Evolutionary conservation across 352 stramenopile genomes (phyloP).

Genomic region (Globisporangium spinosum): DNA sequence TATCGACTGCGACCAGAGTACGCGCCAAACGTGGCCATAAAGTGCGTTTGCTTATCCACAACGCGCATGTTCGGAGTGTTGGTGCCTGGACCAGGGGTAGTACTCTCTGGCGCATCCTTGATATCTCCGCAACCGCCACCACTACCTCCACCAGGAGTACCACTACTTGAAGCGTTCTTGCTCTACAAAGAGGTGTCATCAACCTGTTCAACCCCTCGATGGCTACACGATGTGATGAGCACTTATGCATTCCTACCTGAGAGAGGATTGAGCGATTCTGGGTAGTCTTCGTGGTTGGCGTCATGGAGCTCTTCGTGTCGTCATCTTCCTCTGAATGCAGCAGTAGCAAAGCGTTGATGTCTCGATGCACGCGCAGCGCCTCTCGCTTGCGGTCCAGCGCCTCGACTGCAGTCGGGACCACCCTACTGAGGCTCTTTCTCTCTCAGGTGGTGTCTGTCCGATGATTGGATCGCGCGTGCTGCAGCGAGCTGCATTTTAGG

Average conservation of each 20-base stretch:
- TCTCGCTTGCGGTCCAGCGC: slow-evolving; percentile 24
- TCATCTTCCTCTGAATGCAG: background rate
- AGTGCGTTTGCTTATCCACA: slow-evolving; percentile 8
- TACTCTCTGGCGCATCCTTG: background rate
- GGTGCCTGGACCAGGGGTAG: slow-evolving; percentile 6
- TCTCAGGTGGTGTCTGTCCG: no score
- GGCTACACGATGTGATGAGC: background rate
- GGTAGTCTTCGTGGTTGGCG: slow-evolving; percentile 7
- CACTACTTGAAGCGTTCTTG: background rate
- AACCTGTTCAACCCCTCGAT: background rate
- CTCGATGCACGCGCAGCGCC: slow-evolving; percentile 19
- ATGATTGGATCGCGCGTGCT: background rate
- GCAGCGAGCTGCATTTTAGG: background rate
- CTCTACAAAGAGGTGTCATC: background rate
- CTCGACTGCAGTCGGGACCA: slow-evolving; percentile 22
- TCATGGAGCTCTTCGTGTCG: background rate
- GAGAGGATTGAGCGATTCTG: background rate
- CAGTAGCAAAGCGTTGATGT: slow-evolving; percentile 28
- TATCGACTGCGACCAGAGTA: background rate
- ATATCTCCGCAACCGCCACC: background rate
- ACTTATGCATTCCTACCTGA: background rate
- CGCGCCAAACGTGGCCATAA: background rate
- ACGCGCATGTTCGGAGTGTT: background rate
- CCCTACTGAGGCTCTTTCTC: slow-evolving; percentile 17
- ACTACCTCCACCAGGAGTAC: no score